Percentiles rank a stretch among this genome's conserved stretches.
phyloP scores from a whole-genome alignment of 495 filamentous ascomycete species.

The Penicillium antarcticum region DNA sequence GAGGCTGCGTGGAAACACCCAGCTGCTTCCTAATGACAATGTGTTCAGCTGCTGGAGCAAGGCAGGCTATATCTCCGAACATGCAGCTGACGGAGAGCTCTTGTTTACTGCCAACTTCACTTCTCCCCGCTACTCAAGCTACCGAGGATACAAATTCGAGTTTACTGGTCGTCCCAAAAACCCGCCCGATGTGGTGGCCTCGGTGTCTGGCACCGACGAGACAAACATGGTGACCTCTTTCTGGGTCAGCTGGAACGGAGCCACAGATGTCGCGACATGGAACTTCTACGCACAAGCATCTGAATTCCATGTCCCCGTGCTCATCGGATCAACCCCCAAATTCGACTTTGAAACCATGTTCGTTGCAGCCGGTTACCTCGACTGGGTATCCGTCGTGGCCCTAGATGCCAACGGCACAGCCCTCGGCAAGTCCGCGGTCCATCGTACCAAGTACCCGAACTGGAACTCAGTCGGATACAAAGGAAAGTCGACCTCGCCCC shows the following conservation, averaged over 20 bases:
- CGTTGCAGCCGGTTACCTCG: slow-evolving; percentile 30
- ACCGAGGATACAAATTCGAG: slow-evolving; percentile 33
- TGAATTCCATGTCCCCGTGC: slow-evolving; percentile 19
- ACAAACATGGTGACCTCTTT: slow-evolving; percentile 29
- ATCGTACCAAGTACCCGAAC: slow-evolving; percentile 17
- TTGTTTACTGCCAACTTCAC: slow-evolving; percentile 36
- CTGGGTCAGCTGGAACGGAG: slow-evolving; percentile 46
- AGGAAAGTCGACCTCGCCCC: slow-evolving; percentile 6
- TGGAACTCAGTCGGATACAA: slow-evolving; percentile 19
- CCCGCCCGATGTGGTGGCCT: slow-evolving; percentile 24
- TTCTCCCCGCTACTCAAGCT: slow-evolving; percentile 24
- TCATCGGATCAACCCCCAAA: slow-evolving; percentile 23
- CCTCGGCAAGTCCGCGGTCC: slow-evolving; percentile 17
- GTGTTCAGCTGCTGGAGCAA: slow-evolving; percentile 58
- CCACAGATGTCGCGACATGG: slow-evolving; percentile 40
- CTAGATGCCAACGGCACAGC: slow-evolving; percentile 19
- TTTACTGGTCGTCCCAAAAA: slow-evolving; percentile 28
- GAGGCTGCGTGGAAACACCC: slow-evolving; percentile 55
- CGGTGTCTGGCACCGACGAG: slow-evolving; percentile 27
- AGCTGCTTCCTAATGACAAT: slow-evolving; percentile 50
- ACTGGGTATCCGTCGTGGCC: slow-evolving; percentile 49
- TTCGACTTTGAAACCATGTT: slow-evolving; percentile 32
- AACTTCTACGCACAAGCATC: slow-evolving; percentile 32
- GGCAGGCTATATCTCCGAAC: slow-evolving; percentile 49
- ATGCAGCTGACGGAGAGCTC: slow-evolving; percentile 42